Percentiles rank a stretch among this genome's conserved stretches.
These are phyloP conservation scores for Eucalyptus polyanthemos DNA, from an alignment of 345 rosid species.

Conservation along the genomic window DNA sequence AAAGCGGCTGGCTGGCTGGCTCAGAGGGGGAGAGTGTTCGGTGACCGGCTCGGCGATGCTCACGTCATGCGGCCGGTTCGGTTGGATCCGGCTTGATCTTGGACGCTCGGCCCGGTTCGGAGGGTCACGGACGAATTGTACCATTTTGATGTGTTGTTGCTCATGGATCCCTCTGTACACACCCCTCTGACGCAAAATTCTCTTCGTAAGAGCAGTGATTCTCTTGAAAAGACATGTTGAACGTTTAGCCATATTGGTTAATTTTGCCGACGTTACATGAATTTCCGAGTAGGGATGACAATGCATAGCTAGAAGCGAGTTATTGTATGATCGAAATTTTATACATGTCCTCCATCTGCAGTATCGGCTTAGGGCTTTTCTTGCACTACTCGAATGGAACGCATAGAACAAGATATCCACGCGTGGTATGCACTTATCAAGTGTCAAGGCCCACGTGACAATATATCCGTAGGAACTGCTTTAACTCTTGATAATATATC, in stretches of 20 bases:
- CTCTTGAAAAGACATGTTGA: neutral
- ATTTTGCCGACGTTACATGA: neutral
- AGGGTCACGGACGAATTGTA: neutral
- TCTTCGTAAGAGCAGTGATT: neutral
- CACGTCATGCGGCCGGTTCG: neutral
- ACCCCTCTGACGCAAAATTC: neutral
- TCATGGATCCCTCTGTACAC: neutral
- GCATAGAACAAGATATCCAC: neutral
- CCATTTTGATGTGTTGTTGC: neutral
- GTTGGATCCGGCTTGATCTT: neutral
- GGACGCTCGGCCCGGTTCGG: neutral
- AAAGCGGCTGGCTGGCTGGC: neutral
- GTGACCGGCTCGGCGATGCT: neutral
- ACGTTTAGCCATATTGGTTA: neutral
- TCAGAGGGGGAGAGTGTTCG: neutral
- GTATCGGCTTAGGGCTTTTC: neutral
- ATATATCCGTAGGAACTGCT: neutral
- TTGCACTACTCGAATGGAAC: neutral
- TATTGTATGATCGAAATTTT: neutral
- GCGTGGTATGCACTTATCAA: neutral
- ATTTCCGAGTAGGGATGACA: neutral
- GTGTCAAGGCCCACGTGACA: neutral
- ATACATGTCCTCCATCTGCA: neutral
- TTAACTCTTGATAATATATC: too few species aligned
- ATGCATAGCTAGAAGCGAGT: neutral